Evolutionary conservation across 106 monocot genomes (phyloP).

Genomic region (Dactylorhiza incarnata): DNA sequence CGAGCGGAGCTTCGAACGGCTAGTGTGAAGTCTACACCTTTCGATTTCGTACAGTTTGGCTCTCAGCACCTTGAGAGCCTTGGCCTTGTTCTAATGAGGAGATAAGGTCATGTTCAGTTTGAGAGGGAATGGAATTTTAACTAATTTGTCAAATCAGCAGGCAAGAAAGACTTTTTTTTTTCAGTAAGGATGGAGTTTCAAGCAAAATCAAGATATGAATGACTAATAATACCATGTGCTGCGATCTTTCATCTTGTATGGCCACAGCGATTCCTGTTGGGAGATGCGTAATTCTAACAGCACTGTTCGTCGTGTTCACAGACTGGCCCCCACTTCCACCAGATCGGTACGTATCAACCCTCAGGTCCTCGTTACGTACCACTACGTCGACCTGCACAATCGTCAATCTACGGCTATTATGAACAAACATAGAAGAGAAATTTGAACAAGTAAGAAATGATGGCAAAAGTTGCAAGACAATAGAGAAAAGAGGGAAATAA

Average conservation of each 20-base stretch:
- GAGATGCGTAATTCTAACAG: conserved; percentile 86
- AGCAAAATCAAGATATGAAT: too few relatives aligned
- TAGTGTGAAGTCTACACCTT: conserved; percentile 59
- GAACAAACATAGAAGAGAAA: too few relatives aligned
- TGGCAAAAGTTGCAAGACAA: not conserved
- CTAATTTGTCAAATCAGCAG: too few relatives aligned
- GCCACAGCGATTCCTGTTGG: conserved; percentile 77
- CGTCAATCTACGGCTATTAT: too few relatives aligned
- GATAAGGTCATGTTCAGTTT: not conserved
- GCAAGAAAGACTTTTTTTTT: not conserved
- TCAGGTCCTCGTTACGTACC: conserved; percentile 79
- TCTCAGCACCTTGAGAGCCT: conserved; percentile 76
- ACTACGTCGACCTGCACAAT: conserved; percentile 79
- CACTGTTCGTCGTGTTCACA: conserved; percentile 95
- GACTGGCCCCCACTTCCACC: conserved; percentile 90
- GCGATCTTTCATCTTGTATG: conserved; percentile 98
- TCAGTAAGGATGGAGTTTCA: not conserved
- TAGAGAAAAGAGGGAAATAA: too few relatives aligned
- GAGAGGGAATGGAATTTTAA: not conserved
- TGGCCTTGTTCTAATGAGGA: conserved; percentile 73
- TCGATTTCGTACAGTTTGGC: conserved; percentile 82
- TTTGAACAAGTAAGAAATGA: not conserved
- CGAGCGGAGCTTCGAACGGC: conserved; percentile 71
- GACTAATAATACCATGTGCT: conserved; percentile 54
- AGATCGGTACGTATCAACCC: conserved; percentile 91